phyloP scores from a whole-genome alignment of 768 basidiomycete genomes.

The Tylopilus sp. region DNA sequence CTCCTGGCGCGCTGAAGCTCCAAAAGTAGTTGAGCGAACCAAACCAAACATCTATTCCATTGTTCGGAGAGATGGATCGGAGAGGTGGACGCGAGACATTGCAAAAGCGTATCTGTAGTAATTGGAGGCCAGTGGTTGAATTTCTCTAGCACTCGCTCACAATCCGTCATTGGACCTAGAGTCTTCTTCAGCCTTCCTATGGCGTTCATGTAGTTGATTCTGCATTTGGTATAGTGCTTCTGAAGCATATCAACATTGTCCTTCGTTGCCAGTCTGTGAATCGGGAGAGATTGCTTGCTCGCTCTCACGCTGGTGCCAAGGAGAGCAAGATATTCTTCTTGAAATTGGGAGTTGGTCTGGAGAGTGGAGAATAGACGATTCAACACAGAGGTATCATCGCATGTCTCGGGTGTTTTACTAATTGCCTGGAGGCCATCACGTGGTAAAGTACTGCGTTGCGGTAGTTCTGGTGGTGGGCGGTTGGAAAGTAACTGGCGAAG shows the following conservation, averaged over 20 bases:
- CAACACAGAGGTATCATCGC: neutral
- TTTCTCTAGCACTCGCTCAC: neutral
- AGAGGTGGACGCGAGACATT: neutral
- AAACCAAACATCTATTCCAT: conserved; percentile 34
- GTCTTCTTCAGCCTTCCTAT: neutral
- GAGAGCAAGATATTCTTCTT: neutral
- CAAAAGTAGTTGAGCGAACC: no score
- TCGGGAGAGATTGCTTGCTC: neutral
- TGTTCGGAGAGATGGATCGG: neutral
- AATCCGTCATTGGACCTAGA: neutral
- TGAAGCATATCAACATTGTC: neutral
- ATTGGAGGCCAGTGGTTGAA: neutral
- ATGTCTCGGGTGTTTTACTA: neutral
- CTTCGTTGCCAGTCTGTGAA: neutral
- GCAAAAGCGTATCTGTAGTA: neutral
- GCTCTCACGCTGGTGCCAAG: neutral
- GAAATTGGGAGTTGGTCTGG: neutral
- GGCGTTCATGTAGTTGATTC: neutral
- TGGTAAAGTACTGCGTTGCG: neutral
- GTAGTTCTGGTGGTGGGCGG: neutral
- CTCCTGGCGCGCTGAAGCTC: no score
- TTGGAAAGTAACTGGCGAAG: neutral
- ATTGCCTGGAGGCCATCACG: neutral
- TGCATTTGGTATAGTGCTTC: neutral
- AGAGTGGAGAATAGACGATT: neutral